Evolutionary conservation across 441 rosid species (phyloP), one percentile per base, ranked within the genome.

Genomic region (Erodium moschatum): DNA sequence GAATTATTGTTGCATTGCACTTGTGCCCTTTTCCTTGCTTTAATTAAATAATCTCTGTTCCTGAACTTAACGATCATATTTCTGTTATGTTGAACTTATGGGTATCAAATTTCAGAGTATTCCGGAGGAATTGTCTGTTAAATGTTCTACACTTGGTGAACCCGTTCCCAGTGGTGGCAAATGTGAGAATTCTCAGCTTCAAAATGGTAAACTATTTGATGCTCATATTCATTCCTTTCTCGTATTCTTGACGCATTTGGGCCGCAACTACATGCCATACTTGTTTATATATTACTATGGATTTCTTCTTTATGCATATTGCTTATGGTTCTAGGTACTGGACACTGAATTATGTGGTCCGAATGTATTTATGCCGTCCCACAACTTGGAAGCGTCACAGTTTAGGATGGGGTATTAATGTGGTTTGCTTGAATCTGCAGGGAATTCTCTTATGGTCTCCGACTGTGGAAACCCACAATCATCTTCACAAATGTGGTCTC

Each of bases 71-170:
- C 6, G 38, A 0, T 33, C 38, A 33, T 33, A 33, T 3, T 33
- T 33, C 6, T 5, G 38, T 29, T 38, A 66, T 73, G 65, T 69
- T 80, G 70, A 76, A 73, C 75, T 66, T 63, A 13, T 69, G 44
- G 52, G 58, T 62, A 31, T 54, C n/a, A 13, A 29, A 72, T 73
- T 85, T 76, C 87, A 92, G 96, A 78, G 75, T 70, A 79, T 74
- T 78, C 77, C 69, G 20, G 85, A 76, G 35, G 78, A 74, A 75
- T 70, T 69, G 20, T 74, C 79, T 4, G 13, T 19, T 15, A 33
- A 67, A 60, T 74, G 79, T 33, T 52, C 46, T 62, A 65, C 67
- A 15, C 76, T 75, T 63, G 79, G 73, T 67, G 82, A 75, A 52
- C 67, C 83, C 0, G 75, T 74, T 74, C 75, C 67, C 20, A 70